Evolutionary conservation across 2,329 filamentous ascomycete species (phyloP), one percentile per base, ranked within the genome.

Genomic region (Cyphellophora attinorum): DNA sequence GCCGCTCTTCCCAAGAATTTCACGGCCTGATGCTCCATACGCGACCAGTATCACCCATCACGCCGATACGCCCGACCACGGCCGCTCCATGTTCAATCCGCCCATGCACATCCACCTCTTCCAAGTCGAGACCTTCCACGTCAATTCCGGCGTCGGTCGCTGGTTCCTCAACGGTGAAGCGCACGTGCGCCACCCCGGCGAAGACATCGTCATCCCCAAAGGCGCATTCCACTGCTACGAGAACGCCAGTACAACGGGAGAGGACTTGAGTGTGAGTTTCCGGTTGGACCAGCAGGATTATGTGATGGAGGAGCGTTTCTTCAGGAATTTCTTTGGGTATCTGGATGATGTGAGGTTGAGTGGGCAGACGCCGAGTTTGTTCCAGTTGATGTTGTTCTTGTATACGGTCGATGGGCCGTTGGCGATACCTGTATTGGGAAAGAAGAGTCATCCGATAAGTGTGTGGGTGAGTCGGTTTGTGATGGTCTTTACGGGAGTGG

Each of bases 251-350:
- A 28, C 10, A 2, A 46, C 40, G 3, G n/a, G n/a, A n/a, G 38
- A 49, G 10, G 28, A 33, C 5, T 37, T 51, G 4, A 35, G 50
- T 8, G 29, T 51, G 13, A 47, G 50, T 29, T 39, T 51, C 8
- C 41, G 42, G 6, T 42, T 51, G 11, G 34, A 38, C 8, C 48
- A 45, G 2, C 45, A 50, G 32, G 36, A 43, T 3, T 40, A 45
- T 27, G 46, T 48, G 34, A 38, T 28, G 12, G 47, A 52, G 33
- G 37, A 48, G 19, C 34, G 34, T 6, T 51, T 51, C 33, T 51
- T 50, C 29, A 36, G 49, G 16, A 50, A 52, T 35, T 51, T 49
- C 41, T 48, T 50, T 25, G 49, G 47, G 3, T 49, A 52, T 29
- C 33, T 51, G 6, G 47, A 49, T 31, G 49, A 51, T 34, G n/a